These are phyloP conservation scores for Colletotrichum endophyticum DNA, from an alignment of 2,329 filamentous ascomycete species.

Conservation along the genomic window DNA sequence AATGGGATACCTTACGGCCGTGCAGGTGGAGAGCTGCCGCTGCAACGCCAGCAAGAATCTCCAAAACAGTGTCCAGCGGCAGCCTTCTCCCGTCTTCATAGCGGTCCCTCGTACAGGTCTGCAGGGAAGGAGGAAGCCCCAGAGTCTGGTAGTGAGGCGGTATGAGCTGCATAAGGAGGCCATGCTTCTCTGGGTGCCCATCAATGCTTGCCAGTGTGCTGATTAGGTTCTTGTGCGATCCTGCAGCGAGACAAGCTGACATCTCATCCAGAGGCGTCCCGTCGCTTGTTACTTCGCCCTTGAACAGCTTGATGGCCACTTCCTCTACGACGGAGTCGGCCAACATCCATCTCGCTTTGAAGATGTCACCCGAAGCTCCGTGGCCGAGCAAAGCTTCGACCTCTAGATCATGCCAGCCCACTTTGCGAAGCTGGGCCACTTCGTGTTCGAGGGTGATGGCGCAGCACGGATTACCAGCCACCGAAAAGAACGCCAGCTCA, in stretches of 20 bases:
- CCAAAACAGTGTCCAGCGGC: constrained; percentile 31
- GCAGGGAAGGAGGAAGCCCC: constrained; percentile 47
- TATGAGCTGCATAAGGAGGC: constrained; percentile 52
- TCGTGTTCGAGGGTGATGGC: constrained; percentile 19
- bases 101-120: constrained; percentile 50
- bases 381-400: constrained; percentile 45
- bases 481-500: constrained; percentile 50
- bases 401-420: constrained; percentile 45
- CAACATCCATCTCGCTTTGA: constrained; percentile 40
- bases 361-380: constrained; percentile 52
- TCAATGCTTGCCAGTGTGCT: constrained; percentile 47
- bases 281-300: constrained; percentile 50
- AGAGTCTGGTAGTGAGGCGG: constrained; percentile 46
- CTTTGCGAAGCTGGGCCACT: constrained; percentile 34
- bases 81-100: constrained; percentile 37
- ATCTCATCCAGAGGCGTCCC: constrained; percentile 55
- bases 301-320: constrained; percentile 55
- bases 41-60: constrained; percentile 45
- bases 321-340: constrained; percentile 31
- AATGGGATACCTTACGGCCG: constrained; percentile 45
- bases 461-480: constrained; percentile 51
- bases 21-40: constrained; percentile 49
- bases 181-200: constrained; percentile 43
- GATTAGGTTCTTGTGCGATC: constrained; percentile 50
- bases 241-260: constrained; percentile 49